Percentiles rank a stretch among this genome's conserved stretches.
phyloP scores from a whole-genome alignment of 2,329 filamentous ascomycete species.

The Colletotrichum truncatum region DNA sequence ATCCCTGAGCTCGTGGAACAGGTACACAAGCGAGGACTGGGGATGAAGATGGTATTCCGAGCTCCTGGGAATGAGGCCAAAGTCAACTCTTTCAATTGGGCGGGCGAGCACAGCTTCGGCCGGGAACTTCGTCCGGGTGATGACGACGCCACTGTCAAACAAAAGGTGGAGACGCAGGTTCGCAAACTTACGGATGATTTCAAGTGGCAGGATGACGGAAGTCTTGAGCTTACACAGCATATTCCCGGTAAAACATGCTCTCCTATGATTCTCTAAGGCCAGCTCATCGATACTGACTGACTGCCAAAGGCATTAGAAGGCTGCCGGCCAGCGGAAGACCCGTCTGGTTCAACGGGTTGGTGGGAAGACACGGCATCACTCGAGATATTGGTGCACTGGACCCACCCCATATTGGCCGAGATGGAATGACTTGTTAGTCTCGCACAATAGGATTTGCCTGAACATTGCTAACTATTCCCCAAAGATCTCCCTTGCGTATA shows the following conservation, averaged over 20 bases:
- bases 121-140: conserved; percentile 37
- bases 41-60: conserved; percentile 34
- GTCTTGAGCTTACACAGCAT: conserved; percentile 29
- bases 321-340: conserved; percentile 17
- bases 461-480: neutral
- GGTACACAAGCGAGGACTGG: conserved; percentile 26
- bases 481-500: conserved; percentile 30
- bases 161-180: conserved; percentile 31
- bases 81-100: conserved; percentile 32
- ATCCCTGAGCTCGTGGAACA: conserved; percentile 32
- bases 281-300: neutral
- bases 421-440: conserved; percentile 31
- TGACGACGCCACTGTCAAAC: conserved; percentile 9
- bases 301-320: conserved; percentile 8
- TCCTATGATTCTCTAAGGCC: too few species aligned
- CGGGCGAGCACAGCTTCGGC: conserved; percentile 36
- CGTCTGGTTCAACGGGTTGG: conserved; percentile 31
- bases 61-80: conserved; percentile 30
- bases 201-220: conserved; percentile 25
- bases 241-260: conserved; percentile 31
- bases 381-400: conserved; percentile 31
- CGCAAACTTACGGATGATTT: conserved; percentile 26
- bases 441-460: neutral
- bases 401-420: conserved; percentile 29
- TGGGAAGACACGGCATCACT: conserved; percentile 30